Evolutionary conservation across 495 filamentous ascomycete genomes (phyloP), one percentile per base, ranked within the genome.

Genomic region (Neurospora sp.): DNA sequence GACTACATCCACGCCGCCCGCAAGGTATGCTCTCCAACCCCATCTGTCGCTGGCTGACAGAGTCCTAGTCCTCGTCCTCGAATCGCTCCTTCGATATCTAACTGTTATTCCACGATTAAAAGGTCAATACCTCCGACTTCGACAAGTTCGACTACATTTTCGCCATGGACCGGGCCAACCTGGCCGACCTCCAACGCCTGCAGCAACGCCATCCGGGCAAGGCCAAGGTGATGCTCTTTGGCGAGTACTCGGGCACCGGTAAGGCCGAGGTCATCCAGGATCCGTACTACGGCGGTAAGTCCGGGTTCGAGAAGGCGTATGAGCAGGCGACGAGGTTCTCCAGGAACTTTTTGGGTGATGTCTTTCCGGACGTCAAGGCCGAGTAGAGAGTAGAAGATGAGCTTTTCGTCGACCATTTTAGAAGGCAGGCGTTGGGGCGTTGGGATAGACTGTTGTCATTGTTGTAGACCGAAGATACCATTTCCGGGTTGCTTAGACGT

Each of bases 101-200:
- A 38, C n/a, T 14, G 53, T 53, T 3, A 59, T 39, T 10, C 14
- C 4, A 12, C 41, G 4, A 42, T n/a, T 18, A 37, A n/a, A 59
- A 82, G 80, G 77, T 83, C 22, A 72, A 75, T 65, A 71, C 70
- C 2, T 78, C 77, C 79, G 85, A 99, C 80, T 97, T 98, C 76
- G 79, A 87, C 31, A 86, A 87, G 6, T 98, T 97, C 77, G 94
- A 98, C 80, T 99, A 95, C 78, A 89, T 99, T 71, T 86, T 99
- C 70, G 94, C 93, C 47, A 99, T 99, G 96, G 96, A 98, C 79
- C 85, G 90, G 40, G 85, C 88, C n/a, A 98, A 98, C 79, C 81
- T 95, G 10, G 81, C 84, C 40, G 90, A 97, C 76, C 81, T 98
- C 73, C 75, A 89, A 73, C 83, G 89, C 38, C 79, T 91, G 75